These are phyloP conservation scores for Seiridium unicorne DNA, from an alignment of 2,329 filamentous ascomycete genomes.

Conservation along the genomic window DNA sequence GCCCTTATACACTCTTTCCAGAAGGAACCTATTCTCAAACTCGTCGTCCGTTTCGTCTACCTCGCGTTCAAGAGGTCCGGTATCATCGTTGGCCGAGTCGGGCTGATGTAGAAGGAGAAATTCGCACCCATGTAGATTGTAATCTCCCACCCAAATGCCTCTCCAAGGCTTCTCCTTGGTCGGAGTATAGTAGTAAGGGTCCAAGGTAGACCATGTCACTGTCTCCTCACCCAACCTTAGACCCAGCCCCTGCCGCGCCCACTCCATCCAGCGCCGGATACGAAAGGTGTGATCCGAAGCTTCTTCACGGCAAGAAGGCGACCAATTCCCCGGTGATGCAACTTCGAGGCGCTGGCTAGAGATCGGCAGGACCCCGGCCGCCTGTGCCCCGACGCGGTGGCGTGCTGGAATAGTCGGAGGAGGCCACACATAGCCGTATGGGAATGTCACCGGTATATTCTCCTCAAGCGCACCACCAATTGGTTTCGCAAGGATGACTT, in stretches of 20 bases:
- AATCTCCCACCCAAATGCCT: conserved; percentile 92
- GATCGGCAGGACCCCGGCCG: conserved; percentile 18
- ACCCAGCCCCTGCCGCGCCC: conserved; percentile 42
- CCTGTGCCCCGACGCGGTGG: conserved; percentile 45
- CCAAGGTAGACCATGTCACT: conserved; percentile 69
- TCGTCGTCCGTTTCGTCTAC: conserved; percentile 42
- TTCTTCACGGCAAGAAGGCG: conserved; percentile 47
- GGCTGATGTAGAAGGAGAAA: conserved; percentile 81
- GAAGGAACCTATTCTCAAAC: conserved; percentile 43
- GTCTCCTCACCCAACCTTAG: conserved; percentile 54
- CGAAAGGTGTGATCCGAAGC: conserved; percentile 71
- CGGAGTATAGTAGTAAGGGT: conserved; percentile 74
- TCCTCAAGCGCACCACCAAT: conserved; percentile 33
- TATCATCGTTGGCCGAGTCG: conserved; percentile 44
- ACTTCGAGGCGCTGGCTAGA: conserved; percentile 16
- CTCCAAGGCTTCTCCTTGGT: conserved; percentile 78
- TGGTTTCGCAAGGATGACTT: conserved; percentile 65
- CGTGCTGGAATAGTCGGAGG: conserved; percentile 66
- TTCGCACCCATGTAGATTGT: conserved; percentile 83
- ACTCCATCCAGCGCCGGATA: conserved; percentile 74
- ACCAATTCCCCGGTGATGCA: conserved; percentile 22
- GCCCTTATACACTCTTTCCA: conserved; percentile 58
- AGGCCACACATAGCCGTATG: conserved; percentile 69
- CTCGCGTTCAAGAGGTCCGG: conserved; percentile 36
- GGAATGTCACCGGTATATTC: conserved; percentile 30